phyloP scores from a whole-genome alignment of 2,329 filamentous ascomycete genomes.

The Aureobasidium melanogenum region DNA sequence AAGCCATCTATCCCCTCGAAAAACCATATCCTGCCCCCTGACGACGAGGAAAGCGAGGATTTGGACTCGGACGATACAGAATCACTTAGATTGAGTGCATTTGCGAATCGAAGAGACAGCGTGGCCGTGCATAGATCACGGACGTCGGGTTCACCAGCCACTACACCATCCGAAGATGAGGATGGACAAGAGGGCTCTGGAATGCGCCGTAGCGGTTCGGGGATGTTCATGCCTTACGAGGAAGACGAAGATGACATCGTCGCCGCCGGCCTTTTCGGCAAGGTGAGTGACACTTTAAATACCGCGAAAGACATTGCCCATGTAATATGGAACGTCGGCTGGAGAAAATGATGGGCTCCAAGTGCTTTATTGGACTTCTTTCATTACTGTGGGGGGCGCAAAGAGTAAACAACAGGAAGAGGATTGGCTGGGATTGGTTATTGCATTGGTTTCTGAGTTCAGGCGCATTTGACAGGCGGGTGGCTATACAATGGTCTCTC shows the following conservation, averaged over 20 bases:
- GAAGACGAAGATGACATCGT: slow-evolving; percentile 57
- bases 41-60: slow-evolving; percentile 38
- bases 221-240: slow-evolving; percentile 86
- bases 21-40: slow-evolving; percentile 50
- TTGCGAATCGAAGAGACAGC: slow-evolving; percentile 26
- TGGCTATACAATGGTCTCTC: slow-evolving; percentile 2
- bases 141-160: slow-evolving; percentile 17
- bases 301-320: slow-evolving; percentile 56
- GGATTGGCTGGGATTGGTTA: neutral
- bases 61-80: slow-evolving; percentile 40
- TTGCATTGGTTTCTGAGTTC: slow-evolving; percentile 3
- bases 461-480: slow-evolving; percentile 6
- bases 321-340: slow-evolving; percentile 60
- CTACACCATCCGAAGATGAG: slow-evolving; percentile 36
- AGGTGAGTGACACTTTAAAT: slow-evolving; percentile 69
- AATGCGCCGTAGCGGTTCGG: slow-evolving; percentile 73
- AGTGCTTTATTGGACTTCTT: neutral
- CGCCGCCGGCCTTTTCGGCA: slow-evolving; percentile 58
- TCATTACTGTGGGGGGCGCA: neutral
- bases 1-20: slow-evolving; percentile 59
- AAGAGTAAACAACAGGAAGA: neutral
- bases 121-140: slow-evolving; percentile 23
- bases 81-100: slow-evolving; percentile 32
- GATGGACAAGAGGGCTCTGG: slow-evolving; percentile 35
- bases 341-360: slow-evolving; percentile 45